These are phyloP conservation scores for Auriscalpium orientale DNA, from an alignment of 768 basidiomycete species.

Conservation along the genomic window DNA sequence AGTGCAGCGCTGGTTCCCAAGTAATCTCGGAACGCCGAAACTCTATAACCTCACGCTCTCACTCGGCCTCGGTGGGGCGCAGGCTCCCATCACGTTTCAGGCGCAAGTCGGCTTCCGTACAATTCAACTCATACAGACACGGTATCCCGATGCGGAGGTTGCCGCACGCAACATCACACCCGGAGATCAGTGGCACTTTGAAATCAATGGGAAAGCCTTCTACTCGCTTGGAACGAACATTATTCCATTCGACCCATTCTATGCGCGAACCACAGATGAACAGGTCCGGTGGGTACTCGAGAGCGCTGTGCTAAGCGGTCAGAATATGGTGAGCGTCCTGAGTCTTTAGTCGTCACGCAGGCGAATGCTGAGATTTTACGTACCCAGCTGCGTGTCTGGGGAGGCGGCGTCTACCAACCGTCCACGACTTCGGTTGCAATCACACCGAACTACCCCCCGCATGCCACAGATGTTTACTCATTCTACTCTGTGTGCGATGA, in stretches of 20 bases:
- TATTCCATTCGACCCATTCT: slow-evolving; percentile 57
- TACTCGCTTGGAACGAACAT: slow-evolving; percentile 50
- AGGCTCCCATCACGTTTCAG: slow-evolving; percentile 25
- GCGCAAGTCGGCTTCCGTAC: slow-evolving; percentile 52
- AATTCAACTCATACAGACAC: slow-evolving; percentile 41
- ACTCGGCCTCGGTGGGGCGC: slow-evolving; percentile 23
- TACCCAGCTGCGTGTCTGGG: slow-evolving; percentile 48
- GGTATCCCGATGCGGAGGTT: slow-evolving; percentile 39
- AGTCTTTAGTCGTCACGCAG: neutral
- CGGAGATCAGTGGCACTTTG: slow-evolving; percentile 56
- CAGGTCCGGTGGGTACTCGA: slow-evolving; percentile 48
- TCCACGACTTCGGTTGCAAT: slow-evolving; percentile 30
- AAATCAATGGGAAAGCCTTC: slow-evolving; percentile 49
- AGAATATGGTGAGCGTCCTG: slow-evolving; percentile 45
- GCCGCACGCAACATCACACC: slow-evolving; percentile 43
- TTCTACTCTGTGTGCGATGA: slow-evolving; percentile 55
- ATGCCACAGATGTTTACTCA: slow-evolving; percentile 38
- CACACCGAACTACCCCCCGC: neutral
- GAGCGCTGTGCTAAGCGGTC: slow-evolving; percentile 46
- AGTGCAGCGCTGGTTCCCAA: slow-evolving; percentile 47
- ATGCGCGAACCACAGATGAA: slow-evolving; percentile 41
- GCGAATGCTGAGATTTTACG: neutral
- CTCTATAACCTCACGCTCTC: slow-evolving; percentile 44
- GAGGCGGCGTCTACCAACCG: slow-evolving; percentile 47
- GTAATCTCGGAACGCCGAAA: slow-evolving; percentile 48